These are phyloP conservation scores for Pezicula neosporulosa DNA, from an alignment of 2,329 filamentous ascomycete species.

Conservation along the genomic window DNA sequence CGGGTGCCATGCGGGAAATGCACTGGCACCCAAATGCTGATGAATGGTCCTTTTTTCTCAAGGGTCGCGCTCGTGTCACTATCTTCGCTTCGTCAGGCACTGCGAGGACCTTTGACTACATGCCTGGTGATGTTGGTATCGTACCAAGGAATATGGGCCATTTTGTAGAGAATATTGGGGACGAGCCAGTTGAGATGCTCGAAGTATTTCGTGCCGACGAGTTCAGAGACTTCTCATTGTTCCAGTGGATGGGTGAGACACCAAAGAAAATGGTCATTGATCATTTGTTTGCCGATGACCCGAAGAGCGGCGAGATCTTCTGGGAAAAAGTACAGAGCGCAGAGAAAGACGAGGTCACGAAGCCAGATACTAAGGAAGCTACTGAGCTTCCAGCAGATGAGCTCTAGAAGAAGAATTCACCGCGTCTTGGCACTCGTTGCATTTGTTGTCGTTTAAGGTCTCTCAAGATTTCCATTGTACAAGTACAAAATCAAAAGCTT, in stretches of 20 bases:
- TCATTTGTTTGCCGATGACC: conserved; percentile 61
- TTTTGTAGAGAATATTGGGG: no score
- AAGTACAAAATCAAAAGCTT: no score
- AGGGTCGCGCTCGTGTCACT: no score
- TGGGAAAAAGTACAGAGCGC: conserved; percentile 58
- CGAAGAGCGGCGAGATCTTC: conserved; percentile 59
- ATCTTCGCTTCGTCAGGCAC: no score
- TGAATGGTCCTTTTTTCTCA: no score
- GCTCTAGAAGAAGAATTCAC: not conserved
- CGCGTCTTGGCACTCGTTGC: not conserved
- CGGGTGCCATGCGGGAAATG: no score
- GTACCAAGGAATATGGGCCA: no score
- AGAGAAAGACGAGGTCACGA: conserved; percentile 52
- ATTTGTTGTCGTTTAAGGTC: not conserved
- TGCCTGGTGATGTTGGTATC: no score
- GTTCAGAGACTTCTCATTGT: conserved; percentile 63
- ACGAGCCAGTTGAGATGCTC: no score
- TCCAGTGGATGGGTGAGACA: conserved; percentile 74
- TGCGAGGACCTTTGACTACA: no score
- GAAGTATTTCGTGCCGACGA: no score
- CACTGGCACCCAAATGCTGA: no score
- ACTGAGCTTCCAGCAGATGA: not conserved
- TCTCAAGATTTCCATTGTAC: not conserved
- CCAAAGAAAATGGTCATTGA: conserved; percentile 63
- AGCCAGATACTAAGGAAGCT: conserved; percentile 16